Percentiles rank a stretch among this genome's conserved stretches.
These are phyloP conservation scores for Tulasnella sp. DNA, from an alignment of 768 basidiomycete genomes.

Conservation along the genomic window DNA sequence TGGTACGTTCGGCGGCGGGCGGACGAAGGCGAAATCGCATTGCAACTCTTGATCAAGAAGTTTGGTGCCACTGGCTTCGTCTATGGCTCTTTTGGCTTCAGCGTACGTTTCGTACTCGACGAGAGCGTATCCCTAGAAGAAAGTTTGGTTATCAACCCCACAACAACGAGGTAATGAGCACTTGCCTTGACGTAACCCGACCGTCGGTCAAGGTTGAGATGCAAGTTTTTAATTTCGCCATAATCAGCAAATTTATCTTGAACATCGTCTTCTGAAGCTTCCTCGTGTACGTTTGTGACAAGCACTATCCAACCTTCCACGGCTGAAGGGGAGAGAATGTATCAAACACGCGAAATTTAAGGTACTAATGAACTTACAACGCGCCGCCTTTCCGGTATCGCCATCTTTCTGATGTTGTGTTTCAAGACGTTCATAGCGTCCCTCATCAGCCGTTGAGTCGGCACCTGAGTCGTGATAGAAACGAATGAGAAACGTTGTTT, in stretches of 20 bases:
- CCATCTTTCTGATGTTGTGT: constrained; percentile 37
- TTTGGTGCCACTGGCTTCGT: constrained; percentile 69
- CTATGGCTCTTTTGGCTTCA: constrained; percentile 89
- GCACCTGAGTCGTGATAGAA: constrained; percentile 32
- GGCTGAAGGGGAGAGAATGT: constrained; percentile 37
- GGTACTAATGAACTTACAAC: constrained; percentile 45
- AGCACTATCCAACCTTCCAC: constrained; percentile 99
- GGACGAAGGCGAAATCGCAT: constrained; percentile 87
- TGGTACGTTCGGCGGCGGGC: constrained; percentile 68
- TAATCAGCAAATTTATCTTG: constrained; percentile 93
- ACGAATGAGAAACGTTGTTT: background rate
- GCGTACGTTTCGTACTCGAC: constrained; percentile 95
- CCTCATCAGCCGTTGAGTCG: constrained; percentile 51
- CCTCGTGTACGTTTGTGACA: constrained; percentile 93
- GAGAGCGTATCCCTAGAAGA: constrained; percentile 81
- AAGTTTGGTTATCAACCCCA: background rate
- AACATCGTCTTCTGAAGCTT: constrained; percentile 94
- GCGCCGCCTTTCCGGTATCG: constrained; percentile 64
- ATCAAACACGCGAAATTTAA: constrained; percentile 16
- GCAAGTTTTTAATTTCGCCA: constrained; percentile 95
- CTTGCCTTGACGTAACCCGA: constrained; percentile 96
- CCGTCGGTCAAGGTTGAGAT: constrained; percentile 89
- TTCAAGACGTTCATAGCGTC: constrained; percentile 72
- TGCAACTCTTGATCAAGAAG: constrained; percentile 77
- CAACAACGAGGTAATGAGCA: background rate